phyloP scores from a whole-genome alignment of 768 basidiomycete genomes.

The Mrakia gelida region DNA sequence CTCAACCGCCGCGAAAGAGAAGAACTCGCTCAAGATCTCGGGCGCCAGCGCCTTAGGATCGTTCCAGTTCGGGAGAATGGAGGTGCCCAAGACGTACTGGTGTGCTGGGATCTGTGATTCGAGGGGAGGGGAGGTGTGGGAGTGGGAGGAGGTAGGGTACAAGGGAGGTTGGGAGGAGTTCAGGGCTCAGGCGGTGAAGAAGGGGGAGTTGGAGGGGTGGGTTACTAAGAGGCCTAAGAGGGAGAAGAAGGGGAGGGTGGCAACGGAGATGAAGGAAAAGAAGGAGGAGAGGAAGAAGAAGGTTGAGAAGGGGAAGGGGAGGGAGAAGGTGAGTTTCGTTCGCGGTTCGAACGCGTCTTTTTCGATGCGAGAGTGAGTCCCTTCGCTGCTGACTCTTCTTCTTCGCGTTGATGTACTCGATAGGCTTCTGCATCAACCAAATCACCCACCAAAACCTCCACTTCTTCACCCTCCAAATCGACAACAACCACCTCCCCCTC shows the following conservation, averaged over 20 bases:
- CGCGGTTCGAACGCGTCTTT: not conserved
- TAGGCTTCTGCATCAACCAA: too few species aligned
- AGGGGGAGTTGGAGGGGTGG: conserved; percentile 8
- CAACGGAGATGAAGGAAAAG: not conserved
- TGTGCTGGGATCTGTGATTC: conserved; percentile 27
- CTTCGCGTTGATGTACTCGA: not conserved
- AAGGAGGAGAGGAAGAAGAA: not conserved
- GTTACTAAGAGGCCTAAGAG: conserved; percentile 2
- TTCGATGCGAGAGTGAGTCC: too few species aligned
- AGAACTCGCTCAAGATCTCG: not conserved
- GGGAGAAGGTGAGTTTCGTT: not conserved
- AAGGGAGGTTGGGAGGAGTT: conserved; percentile 15
- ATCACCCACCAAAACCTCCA: not conserved
- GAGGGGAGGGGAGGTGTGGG: conserved; percentile 22
- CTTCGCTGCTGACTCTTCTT: too few species aligned
- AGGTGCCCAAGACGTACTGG: conserved; percentile 15
- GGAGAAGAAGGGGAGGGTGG: not conserved
- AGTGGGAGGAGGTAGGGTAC: conserved; percentile 17
- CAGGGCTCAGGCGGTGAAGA: not conserved
- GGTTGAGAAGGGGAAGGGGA: not conserved
- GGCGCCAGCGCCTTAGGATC: not conserved
- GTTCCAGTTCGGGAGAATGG: conserved; percentile 13
- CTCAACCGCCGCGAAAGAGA: not conserved
- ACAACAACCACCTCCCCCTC: not conserved
- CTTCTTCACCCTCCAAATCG: not conserved